Base-by-base conservation (phyloP, 2,329 filamentous ascomycete genomes). In the Fusarium phyllophilum region DNA sequence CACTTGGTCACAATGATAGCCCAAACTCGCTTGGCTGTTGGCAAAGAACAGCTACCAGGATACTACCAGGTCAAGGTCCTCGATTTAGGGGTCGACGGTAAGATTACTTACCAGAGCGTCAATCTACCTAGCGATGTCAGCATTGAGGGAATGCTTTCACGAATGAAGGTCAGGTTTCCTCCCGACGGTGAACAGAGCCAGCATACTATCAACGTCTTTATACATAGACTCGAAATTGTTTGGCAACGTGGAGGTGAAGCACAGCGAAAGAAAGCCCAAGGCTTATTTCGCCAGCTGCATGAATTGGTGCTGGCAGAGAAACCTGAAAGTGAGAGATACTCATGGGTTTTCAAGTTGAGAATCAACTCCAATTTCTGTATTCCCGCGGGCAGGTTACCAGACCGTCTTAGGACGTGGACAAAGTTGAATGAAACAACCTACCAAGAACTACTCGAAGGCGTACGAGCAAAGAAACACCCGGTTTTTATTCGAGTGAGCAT, bases 401-500 rank as follows among this genome's bases (percentile, higher is more conserved):
- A 55, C n/a, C 36, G 41, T 4, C 29, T 67, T 11, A 34, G 9
- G 15, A 52, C 56, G 34, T 78, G 76, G 76, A 56, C 44, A n/a
- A n/a, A 42, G 5, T 49, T 78, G 20, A 71, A 64, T 4, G 49
- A 66, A 13, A 22, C 22, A 10, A 66, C 56, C 11, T 66, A 75
- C 36, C 34, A 68, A 13, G 59, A 42, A 6, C 52, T 78, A 2
- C 36, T 68, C 6, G 44, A 64, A 6, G 72, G 72, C 2, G 39
- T 70, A n/a, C 42, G 38, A 6, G 54, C 18, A 17, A 70, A 68
- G 22, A 77, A 67, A 57, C 52, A 73, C 18, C 68, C 66, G 11
- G 57, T 69, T 17, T 49, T 77, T 38, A 57, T 69, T 62, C 76
- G 77, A 75, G 77, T 78, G 44, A 74, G 75, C 66, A 8, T n/a